A percentile compares a stretch with the other conserved stretches of the same genome.
Conservation (phyloP, 192 early-diverging fungal genomes). For the Coemansia sp. region DNA sequence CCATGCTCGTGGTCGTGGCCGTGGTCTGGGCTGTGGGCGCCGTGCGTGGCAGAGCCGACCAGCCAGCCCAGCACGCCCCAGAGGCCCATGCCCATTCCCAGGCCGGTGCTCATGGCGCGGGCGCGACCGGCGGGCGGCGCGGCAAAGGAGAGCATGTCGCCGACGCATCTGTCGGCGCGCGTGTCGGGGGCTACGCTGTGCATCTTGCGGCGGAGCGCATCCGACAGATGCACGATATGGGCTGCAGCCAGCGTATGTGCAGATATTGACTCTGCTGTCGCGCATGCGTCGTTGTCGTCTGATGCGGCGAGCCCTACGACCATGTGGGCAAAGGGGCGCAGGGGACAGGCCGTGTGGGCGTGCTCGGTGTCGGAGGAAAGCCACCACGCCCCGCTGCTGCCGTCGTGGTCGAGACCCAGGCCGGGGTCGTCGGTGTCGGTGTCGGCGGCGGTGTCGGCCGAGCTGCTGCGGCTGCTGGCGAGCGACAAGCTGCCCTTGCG, state of each 20-base stretch:
- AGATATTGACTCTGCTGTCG: slow-evolving; percentile 17
- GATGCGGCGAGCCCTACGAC: slow-evolving; percentile 29
- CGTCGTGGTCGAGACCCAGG: not conserved
- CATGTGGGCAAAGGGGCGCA: slow-evolving; percentile 54
- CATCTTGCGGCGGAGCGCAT: slow-evolving; percentile 46
- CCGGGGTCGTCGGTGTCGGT: not conserved
- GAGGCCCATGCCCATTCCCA: slow-evolving; percentile 33
- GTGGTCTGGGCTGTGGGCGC: no score
- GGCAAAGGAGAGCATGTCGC: slow-evolving; percentile 31
- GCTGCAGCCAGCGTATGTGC: slow-evolving; percentile 24
- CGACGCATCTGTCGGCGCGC: slow-evolving; percentile 19
- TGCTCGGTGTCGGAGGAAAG: slow-evolving; percentile 43
- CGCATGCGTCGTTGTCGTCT: slow-evolving; percentile 10
- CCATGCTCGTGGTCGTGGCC: no score
- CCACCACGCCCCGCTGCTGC: slow-evolving; percentile 28
- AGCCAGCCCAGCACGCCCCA: slow-evolving; percentile 54
- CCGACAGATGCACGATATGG: slow-evolving; percentile 35
- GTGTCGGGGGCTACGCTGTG: slow-evolving; percentile 23
- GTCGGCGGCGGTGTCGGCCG: not conserved
- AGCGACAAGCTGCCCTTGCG: not conserved
- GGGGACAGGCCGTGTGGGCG: slow-evolving; percentile 49
- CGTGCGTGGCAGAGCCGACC: slow-evolving; percentile 20
- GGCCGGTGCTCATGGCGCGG: not conserved
- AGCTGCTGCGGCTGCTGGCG: not conserved
- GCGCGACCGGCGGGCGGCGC: not conserved